phyloP scores from a whole-genome alignment of 2,329 filamentous ascomycete genomes.

The Pseudocercospora crystallina region DNA sequence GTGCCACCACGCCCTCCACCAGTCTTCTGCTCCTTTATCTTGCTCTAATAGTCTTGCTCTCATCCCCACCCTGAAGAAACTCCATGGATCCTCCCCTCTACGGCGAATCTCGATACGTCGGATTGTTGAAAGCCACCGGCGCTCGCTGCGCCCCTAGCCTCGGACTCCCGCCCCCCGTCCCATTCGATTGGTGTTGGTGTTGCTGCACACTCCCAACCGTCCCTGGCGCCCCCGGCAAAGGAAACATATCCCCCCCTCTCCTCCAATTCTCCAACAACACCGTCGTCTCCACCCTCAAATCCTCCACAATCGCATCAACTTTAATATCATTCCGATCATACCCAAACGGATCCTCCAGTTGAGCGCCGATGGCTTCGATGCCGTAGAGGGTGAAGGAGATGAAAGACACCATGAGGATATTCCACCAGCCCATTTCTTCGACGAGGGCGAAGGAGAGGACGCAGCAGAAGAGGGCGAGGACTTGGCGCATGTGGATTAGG shows the following conservation, averaged over 20 bases:
- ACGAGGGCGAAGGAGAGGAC: constrained; percentile 65
- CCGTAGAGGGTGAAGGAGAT: constrained; percentile 65
- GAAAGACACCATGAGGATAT: constrained; percentile 58
- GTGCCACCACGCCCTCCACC: too few relatives aligned
- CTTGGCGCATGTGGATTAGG: constrained; percentile 65
- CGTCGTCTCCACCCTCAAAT: constrained; percentile 58
- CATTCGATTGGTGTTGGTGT: too few relatives aligned
- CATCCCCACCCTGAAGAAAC: too few relatives aligned
- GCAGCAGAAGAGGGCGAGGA: constrained; percentile 60
- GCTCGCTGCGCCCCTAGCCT: too few relatives aligned
- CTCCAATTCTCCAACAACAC: constrained; percentile 62
- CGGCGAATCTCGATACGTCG: too few relatives aligned
- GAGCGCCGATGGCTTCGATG: constrained; percentile 62
- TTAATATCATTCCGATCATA: constrained; percentile 67
- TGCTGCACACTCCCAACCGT: too few relatives aligned
- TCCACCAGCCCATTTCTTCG: constrained; percentile 63
- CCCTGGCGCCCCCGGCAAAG: constrained; percentile 3
- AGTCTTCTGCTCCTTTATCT: too few relatives aligned
- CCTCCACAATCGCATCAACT: constrained; percentile 65
- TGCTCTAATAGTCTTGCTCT: too few relatives aligned
- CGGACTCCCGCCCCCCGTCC: too few relatives aligned
- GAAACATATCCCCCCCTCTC: constrained; percentile 33
- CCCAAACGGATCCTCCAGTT: constrained; percentile 66
- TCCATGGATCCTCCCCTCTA: too few relatives aligned
- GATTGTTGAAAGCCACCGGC: too few relatives aligned